These are phyloP conservation scores for Lachancea lanzarotensis DNA, from an alignment of 805 yeast genomes.

Conservation along the genomic window DNA sequence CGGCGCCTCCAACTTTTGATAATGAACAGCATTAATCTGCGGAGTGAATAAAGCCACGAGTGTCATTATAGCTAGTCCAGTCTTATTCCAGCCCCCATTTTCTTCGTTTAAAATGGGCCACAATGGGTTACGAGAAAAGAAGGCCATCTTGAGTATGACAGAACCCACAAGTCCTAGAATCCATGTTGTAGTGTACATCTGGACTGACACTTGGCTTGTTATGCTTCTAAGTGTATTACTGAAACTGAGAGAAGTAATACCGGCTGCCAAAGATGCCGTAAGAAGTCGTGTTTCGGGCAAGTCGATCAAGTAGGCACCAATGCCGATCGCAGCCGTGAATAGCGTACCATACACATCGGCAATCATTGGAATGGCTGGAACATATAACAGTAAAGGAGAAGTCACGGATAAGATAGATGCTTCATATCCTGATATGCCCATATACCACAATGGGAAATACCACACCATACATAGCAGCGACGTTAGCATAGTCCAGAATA, in stretches of 20 bases:
- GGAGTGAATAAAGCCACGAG: slow-evolving; percentile 60
- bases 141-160: slow-evolving; percentile 66
- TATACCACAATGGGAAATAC: slow-evolving; percentile 97
- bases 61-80: slow-evolving; percentile 43
- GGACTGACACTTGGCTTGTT: slow-evolving; percentile 24
- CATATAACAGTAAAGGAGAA: slow-evolving; percentile 50
- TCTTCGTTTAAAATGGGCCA: slow-evolving; percentile 90
- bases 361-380: slow-evolving; percentile 35
- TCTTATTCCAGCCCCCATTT: slow-evolving; percentile 80
- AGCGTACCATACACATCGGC: slow-evolving; percentile 30
- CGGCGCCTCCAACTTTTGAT: slow-evolving; percentile 7
- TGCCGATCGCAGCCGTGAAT: slow-evolving; percentile 53
- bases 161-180: slow-evolving; percentile 65
- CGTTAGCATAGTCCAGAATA: slow-evolving; percentile 81
- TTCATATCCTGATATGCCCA: slow-evolving; percentile 97
- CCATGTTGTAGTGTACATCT: slow-evolving; percentile 23
- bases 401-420: slow-evolving; percentile 52
- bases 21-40: slow-evolving; percentile 21
- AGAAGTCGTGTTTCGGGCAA: slow-evolving; percentile 68
- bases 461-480: slow-evolving; percentile 82
- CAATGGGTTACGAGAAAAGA: slow-evolving; percentile 82
- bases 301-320: slow-evolving; percentile 65
- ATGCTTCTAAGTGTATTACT: slow-evolving; percentile 45
- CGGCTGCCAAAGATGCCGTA: slow-evolving; percentile 58
- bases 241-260: slow-evolving; percentile 54